Evolutionary conservation across 1,284 basidiomycete genomes (phyloP).

Genomic region (Macrocystidia cucumis): DNA sequence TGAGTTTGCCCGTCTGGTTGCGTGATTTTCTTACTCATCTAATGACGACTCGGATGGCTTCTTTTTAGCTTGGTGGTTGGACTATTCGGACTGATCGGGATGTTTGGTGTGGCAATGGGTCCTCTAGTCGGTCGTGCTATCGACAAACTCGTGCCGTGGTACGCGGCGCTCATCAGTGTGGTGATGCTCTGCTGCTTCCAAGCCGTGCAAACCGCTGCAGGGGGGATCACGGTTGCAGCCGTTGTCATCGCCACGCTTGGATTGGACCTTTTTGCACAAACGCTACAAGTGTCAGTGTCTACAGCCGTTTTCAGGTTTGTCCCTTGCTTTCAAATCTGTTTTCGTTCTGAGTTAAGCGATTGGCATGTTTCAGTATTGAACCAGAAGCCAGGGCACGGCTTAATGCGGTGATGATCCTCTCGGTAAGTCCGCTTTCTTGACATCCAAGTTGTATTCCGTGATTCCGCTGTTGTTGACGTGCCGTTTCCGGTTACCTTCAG

Average conservation of each 20-base stretch:
- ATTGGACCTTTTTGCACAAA: constrained; percentile 34
- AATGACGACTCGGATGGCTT: constrained; percentile 3
- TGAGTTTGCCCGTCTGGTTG: constrained; percentile 20
- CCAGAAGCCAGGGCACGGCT: constrained; percentile 48
- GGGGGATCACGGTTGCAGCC: constrained; percentile 50
- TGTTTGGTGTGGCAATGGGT: constrained; percentile 56
- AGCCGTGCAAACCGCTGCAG: constrained; percentile 48
- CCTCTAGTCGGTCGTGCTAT: constrained; percentile 56
- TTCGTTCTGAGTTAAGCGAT: too few species aligned
- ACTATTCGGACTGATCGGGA: constrained; percentile 64
- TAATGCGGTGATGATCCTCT: constrained; percentile 56
- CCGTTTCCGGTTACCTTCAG: too few species aligned
- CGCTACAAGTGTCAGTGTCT: constrained; percentile 33
- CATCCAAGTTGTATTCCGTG: too few species aligned
- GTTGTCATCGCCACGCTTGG: constrained; percentile 37
- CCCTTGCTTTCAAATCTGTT: constrained; percentile 8
- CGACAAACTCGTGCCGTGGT: constrained; percentile 61
- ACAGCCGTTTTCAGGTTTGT: constrained; percentile 30
- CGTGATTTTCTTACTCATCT: not conserved
- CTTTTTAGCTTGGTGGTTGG: constrained; percentile 51
- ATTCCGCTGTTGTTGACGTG: too few species aligned
- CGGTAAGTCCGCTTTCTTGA: constrained; percentile 27
- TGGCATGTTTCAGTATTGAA: constrained; percentile 33
- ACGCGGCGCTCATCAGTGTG: constrained; percentile 46
- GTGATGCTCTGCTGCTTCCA: constrained; percentile 34